Evolutionary conservation across 176 grass and related monocot genomes (phyloP), one percentile per base, ranked within the genome.

Genomic region (Thalia dealbata): DNA sequence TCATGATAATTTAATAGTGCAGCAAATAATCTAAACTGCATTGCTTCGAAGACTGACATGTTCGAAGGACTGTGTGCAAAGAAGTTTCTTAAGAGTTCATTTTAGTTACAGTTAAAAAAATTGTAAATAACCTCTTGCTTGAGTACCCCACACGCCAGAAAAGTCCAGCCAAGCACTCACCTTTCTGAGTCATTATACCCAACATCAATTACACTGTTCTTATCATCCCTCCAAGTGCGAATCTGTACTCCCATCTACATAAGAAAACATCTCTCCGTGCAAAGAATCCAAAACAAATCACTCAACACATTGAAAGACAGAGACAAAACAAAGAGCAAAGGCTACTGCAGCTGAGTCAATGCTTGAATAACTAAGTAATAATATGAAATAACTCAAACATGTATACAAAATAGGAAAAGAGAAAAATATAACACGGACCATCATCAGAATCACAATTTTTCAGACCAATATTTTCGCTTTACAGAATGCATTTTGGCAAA

Each of bases 371-470:
- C 61, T 15, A 63, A 63, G 24, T 63, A 63, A n/a, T n/a, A 25
- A 63, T 63, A 12, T 63, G 24, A 63, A 74, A 75, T 75, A 45
- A 22, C 60, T 61, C 66, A 51, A 51, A 67, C 65, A 78, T 54
- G 64, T 48, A 69, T 0, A 51, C 25, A 54, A 55, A 46, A 67
- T 28, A 69, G 18, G 38, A 21, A 73, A 23, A 32, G 29, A 44
- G 35, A 25, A 29, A 65, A 32, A 65, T 14, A 65, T 35, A 35
- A 32, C 27, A 64, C 6, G 25, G 19, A 68, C 38, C 63, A 68
- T n/a, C 75, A 78, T 69, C 46, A 29, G 63, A 54, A 42, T 48
- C 64, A 42, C 63, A 78, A 22, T 69, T 16, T 77, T 78, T 44
- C n/a, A 23, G 56, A 41, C 75, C 75, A 41, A 55, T 23, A 23